Evolutionary conservation across 306 rosid genomes (phyloP), one percentile per base, ranked within the genome.

Genomic region (Corylus americana): DNA sequence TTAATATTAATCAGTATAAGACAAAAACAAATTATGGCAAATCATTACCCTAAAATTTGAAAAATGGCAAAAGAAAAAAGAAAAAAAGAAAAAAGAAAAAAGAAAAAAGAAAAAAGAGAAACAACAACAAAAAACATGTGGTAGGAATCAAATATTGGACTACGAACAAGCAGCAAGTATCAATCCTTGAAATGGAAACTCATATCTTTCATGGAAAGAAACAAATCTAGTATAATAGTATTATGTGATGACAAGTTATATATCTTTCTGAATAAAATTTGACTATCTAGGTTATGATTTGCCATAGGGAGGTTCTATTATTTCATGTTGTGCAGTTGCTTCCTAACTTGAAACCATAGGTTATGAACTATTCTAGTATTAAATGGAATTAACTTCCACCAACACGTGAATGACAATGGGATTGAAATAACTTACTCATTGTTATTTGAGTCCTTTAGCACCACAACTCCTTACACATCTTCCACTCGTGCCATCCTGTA

Each of bases 1-100:
- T 48, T 50, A 75, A 78, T 12, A 79, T 73, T 20, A 55, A 70
- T 80, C 72, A 78, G 53, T 18, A 78, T 13, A 79, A 71, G 70
- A 72, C 54, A 2, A 17, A 62, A 50, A 70, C 10, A 67, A 71
- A 53, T 4, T 42, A 68, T 39, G 12, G 44, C 14, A 64, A 64
- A 16, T 66, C 55, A 12, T 53, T 71, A 51, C 49, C 51, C 74
- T 68, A 25, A 29, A 71, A 73, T n/a, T 47, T 11, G 57, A 77
- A 63, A 54, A 72, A 29, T 61, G 27, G 7, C 29, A 61, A 42
- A 8, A 42, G 45, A 42, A 29, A 27, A 25, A 22, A 61, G 4
- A 18, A 67, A 67, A 37, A 22, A 0, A n/a, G n/a, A n/a, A 22
- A 61, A 42, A 8, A 42, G 45, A 42, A 29, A 27, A 25, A 22